Conservation (phyloP, 257 asterid genomes). For the Solanum ahanhuiri region DNA sequence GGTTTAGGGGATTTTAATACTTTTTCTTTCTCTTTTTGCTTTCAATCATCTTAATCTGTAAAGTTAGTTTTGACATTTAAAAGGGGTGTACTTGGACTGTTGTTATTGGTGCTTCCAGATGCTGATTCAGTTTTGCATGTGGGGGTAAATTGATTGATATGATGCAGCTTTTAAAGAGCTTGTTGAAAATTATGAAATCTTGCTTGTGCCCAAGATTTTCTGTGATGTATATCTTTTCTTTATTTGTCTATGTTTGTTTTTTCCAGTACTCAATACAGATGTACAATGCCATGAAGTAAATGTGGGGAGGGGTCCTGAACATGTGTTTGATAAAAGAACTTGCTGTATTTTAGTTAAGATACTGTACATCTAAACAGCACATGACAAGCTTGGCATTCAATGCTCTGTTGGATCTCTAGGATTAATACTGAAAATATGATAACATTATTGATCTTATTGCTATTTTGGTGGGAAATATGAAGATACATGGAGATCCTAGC, state of each 20-base stretch:
- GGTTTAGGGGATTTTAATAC: constrained; percentile 21
- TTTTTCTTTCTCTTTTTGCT: constrained; percentile 5
- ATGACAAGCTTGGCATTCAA: neutral
- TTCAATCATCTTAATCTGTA: constrained; percentile 13
- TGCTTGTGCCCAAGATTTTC: neutral
- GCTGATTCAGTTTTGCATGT: neutral
- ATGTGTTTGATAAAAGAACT: neutral
- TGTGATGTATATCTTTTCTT: neutral
- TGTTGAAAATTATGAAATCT: neutral
- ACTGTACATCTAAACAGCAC: neutral
- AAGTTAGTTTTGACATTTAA: constrained; percentile 46
- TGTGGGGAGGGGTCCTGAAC: neutral
- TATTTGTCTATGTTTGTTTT: neutral
- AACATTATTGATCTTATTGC: neutral
- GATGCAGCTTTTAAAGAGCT: neutral
- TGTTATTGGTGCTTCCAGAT: constrained; percentile 36
- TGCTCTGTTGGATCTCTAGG: neutral
- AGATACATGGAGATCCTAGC: neutral
- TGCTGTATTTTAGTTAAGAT: neutral
- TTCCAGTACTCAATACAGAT: neutral
- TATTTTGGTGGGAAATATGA: neutral
- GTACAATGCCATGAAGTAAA: neutral
- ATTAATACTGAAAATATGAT: neutral
- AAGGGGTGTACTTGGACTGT: constrained; percentile 9
- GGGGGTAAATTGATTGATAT: neutral